Percentiles rank a stretch among this genome's conserved stretches.
phyloP scores from a whole-genome alignment of 2,329 filamentous ascomycete genomes.

The Fulvia fulva region DNA sequence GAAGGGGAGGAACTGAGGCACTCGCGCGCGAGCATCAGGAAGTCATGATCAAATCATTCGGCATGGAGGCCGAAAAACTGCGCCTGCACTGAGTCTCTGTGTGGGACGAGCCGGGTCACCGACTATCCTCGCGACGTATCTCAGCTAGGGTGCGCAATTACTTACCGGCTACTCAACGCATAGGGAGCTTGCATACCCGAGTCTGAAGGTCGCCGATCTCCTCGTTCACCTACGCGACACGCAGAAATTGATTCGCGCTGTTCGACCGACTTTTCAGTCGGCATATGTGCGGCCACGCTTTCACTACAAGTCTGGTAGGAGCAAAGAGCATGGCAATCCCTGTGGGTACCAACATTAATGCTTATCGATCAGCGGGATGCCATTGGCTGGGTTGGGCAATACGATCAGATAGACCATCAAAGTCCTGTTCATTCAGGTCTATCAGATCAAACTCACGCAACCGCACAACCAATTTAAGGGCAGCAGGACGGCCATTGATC shows the following conservation, averaged over 20 bases:
- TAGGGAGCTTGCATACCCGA: not conserved
- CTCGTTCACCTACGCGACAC: not conserved
- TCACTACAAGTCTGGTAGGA: not conserved
- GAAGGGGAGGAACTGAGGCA: conserved; percentile 16
- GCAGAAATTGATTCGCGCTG: not conserved
- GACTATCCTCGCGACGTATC: not conserved
- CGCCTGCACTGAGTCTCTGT: not conserved
- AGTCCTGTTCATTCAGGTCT: not conserved
- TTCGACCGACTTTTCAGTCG: not conserved
- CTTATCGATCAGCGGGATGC: not conserved
- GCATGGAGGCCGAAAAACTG: too few species aligned
- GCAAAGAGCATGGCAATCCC: not conserved
- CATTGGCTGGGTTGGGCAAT: not conserved
- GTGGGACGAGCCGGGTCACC: not conserved
- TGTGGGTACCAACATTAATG: not conserved
- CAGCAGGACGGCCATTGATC: not conserved
- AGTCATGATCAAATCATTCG: not conserved
- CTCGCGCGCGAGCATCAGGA: not conserved
- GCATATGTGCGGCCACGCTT: not conserved
- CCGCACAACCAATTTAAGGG: not conserved
- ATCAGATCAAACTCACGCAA: not conserved
- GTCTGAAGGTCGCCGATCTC: not conserved
- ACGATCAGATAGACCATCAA: not conserved
- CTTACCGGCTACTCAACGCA: not conserved
- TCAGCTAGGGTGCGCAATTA: not conserved